Percentiles rank a stretch among this genome's conserved stretches.
Conservation (phyloP, 345 rosid species). For the Pistacia atlantica region DNA sequence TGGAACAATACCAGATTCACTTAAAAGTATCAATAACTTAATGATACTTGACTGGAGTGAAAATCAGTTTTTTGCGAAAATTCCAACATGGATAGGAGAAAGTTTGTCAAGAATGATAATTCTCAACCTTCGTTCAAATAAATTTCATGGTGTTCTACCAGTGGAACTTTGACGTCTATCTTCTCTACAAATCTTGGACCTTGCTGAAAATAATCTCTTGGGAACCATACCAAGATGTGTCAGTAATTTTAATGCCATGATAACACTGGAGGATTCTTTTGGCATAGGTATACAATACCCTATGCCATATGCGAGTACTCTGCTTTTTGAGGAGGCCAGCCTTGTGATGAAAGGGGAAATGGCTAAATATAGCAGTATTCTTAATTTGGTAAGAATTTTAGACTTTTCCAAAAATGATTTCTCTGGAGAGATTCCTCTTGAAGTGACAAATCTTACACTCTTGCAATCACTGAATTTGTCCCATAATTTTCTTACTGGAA, state of each 20-base stretch:
- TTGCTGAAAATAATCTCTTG: too few species aligned
- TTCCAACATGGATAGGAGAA: constrained; percentile 7
- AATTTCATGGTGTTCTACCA: constrained; percentile 25
- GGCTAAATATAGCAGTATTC: neutral
- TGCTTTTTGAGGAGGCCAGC: neutral
- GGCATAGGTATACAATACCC: too few species aligned
- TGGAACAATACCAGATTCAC: neutral
- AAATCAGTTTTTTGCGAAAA: neutral
- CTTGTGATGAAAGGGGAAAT: neutral
- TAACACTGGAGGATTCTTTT: too few species aligned
- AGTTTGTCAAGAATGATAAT: neutral
- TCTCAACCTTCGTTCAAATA: constrained; percentile 18
- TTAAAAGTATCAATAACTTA: too few species aligned
- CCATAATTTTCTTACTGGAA: neutral
- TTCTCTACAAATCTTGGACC: constrained; percentile 3
- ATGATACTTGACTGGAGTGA: neutral
- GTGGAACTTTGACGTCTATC: constrained; percentile 2
- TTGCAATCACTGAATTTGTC: neutral
- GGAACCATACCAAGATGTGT: neutral
- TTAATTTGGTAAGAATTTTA: neutral
- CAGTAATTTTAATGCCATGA: neutral
- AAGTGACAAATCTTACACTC: neutral
- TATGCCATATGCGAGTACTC: too few species aligned
- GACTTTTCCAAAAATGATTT: too few species aligned
- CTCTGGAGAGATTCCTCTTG: too few species aligned